Evolutionary conservation across 305 asterid genomes (phyloP).

Genomic region (Ilex paraguariensis): DNA sequence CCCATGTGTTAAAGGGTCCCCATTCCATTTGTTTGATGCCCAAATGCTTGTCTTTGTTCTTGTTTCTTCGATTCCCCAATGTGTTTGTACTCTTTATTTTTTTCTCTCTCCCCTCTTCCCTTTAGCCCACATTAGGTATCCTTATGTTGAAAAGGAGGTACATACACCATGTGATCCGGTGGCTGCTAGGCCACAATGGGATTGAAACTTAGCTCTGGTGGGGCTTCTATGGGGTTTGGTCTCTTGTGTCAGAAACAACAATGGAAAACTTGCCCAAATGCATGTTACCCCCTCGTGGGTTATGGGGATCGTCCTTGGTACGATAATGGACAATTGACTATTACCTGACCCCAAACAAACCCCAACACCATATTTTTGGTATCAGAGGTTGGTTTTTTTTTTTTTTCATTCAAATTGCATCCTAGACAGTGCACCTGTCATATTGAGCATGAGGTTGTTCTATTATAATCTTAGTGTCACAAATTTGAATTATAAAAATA

Average conservation of each 20-base stretch:
- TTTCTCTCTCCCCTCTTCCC: background rate
- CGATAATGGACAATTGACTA: slow-evolving; percentile 34
- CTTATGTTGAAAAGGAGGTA: slow-evolving; percentile 9
- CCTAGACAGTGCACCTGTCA: too few species aligned
- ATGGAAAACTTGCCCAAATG: slow-evolving; percentile 20
- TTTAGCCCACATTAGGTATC: background rate
- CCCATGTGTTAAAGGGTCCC: slow-evolving; percentile 90
- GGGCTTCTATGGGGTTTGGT: slow-evolving; percentile 28
- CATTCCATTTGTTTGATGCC: slow-evolving; percentile 47
- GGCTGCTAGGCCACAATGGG: slow-evolving; percentile 51
- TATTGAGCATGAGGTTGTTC: too few species aligned
- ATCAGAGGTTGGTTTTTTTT: slow-evolving; percentile 23
- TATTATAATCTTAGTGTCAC: too few species aligned
- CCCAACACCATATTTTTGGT: slow-evolving; percentile 23
- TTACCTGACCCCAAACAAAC: slow-evolving; percentile 17
- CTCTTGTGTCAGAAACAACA: slow-evolving; percentile 22
- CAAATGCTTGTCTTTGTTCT: slow-evolving; percentile 45
- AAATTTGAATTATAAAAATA: too few species aligned
- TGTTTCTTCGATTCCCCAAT: slow-evolving; percentile 31
- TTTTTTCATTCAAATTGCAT: slow-evolving; percentile 1
- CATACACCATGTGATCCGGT: slow-evolving; percentile 69
- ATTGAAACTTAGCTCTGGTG: slow-evolving; percentile 27
- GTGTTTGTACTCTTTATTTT: slow-evolving; percentile 19
- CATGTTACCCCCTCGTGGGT: slow-evolving; percentile 75
- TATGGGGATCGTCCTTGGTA: slow-evolving; percentile 36